Evolutionary conservation across 352 stramenopile species (phyloP).

Genomic region (Phytophthora parvispora): DNA sequence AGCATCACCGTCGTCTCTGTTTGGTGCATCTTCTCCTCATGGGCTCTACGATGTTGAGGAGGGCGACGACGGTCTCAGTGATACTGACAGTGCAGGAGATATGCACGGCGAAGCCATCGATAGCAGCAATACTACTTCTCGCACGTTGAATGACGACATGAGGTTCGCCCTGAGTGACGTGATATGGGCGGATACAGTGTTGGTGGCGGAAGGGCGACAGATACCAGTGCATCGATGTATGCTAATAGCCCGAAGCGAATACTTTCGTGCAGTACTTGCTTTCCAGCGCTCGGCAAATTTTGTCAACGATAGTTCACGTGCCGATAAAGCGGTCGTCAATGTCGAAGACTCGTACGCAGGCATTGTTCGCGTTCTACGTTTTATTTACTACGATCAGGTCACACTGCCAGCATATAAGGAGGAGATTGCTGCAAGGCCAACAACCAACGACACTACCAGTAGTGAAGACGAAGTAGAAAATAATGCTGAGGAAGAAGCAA

Average conservation of each 20-base stretch:
- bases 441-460: not conserved
- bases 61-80: constrained; percentile 17
- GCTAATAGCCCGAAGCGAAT: constrained; percentile 70
- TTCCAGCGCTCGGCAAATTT: constrained; percentile 32
- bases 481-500: constrained; percentile 18
- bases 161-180: constrained; percentile 56
- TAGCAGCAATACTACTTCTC: not conserved
- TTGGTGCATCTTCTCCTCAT: not conserved
- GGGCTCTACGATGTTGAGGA: constrained; percentile 1
- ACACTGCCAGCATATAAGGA: constrained; percentile 8
- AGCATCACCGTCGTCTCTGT: constrained; percentile 20
- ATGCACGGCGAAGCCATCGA: not conserved
- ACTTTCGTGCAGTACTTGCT: constrained; percentile 69
- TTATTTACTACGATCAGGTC: constrained; percentile 79
- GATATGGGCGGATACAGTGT: constrained; percentile 58
- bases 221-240: constrained; percentile 75
- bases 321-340: constrained; percentile 26
- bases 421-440: not conserved
- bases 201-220: constrained; percentile 53
- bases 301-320: not conserved
- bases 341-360: constrained; percentile 66
- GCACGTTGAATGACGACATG: constrained; percentile 54
- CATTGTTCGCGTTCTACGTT: constrained; percentile 71
- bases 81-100: constrained; percentile 9
- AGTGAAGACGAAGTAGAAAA: constrained; percentile 4